A percentile compares a stretch with the other conserved stretches of the same genome.
Conservation (phyloP, 169 alveolate species). For the Plasmodium blacklocki region DNA sequence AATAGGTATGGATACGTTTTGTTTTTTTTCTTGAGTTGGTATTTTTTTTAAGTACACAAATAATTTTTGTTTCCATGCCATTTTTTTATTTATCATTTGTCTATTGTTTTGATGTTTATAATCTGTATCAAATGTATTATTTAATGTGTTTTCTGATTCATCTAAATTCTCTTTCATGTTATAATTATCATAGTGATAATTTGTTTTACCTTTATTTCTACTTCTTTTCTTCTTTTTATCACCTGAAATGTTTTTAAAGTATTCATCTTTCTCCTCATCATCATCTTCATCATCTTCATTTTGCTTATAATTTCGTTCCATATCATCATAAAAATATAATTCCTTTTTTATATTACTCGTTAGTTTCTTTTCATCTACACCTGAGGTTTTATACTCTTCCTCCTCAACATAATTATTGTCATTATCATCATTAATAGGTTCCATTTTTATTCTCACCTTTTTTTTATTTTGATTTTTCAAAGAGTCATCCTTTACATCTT, state of each 20-base stretch:
- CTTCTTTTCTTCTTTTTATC: slow-evolving; percentile 24
- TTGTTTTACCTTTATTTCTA: not conserved
- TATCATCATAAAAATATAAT: not conserved
- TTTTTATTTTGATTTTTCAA: slow-evolving; percentile 2
- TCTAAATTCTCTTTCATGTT: not conserved
- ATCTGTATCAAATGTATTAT: not conserved
- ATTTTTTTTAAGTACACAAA: slow-evolving; percentile 40
- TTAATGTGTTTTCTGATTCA: not conserved
- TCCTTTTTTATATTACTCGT: slow-evolving; percentile 3
- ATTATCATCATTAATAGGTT: slow-evolving; percentile 5
- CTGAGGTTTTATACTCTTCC: not conserved
- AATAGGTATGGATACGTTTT: slow-evolving; percentile 26
- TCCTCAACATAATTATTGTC: not conserved
- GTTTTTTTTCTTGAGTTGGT: slow-evolving; percentile 24
- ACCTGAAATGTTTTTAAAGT: slow-evolving; percentile 4
- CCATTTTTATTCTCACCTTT: slow-evolving; percentile 37
- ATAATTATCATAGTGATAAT: no score
- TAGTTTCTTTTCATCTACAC: not conserved
- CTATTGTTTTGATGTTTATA: not conserved
- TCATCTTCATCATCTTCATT: not conserved
- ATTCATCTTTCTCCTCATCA: not conserved
- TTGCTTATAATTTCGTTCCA: not conserved
- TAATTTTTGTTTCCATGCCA: slow-evolving; percentile 47
- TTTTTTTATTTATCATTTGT: slow-evolving; percentile 16
- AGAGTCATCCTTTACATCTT: not conserved